These are phyloP conservation scores for Adansonia grandidieri DNA, from an alignment of 441 rosid species.

Conservation along the genomic window DNA sequence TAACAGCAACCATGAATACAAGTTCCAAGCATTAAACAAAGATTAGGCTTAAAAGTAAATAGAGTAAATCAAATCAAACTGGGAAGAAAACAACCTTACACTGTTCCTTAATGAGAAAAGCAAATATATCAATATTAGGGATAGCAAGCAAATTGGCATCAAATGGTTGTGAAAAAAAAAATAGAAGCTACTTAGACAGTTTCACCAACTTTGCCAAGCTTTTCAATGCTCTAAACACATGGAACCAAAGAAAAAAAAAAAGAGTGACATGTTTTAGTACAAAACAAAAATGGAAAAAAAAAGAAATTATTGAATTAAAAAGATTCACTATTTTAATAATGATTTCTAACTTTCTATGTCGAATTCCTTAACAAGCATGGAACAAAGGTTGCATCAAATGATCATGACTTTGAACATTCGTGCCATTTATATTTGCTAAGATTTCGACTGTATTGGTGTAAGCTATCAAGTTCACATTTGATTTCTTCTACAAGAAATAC, in stretches of 20 bases:
- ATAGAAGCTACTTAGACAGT: constrained; percentile 89
- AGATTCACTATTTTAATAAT: constrained; percentile 75
- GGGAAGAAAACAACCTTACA: constrained; percentile 58
- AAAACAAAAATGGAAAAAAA: not conserved
- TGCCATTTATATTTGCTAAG: constrained; percentile 39
- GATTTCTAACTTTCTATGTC: constrained; percentile 71
- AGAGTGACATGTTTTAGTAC: constrained; percentile 5
- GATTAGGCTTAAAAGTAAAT: not conserved
- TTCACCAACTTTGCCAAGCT: constrained; percentile 93
- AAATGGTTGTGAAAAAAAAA: constrained; percentile 83
- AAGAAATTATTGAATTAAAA: not conserved
- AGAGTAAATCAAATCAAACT: not conserved
- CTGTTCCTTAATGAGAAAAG: constrained; percentile 82
- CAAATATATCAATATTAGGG: constrained; percentile 87
- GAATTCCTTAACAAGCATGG: constrained; percentile 70
- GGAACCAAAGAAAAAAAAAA: constrained; percentile 20
- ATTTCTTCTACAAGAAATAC: too few relatives aligned
- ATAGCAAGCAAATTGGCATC: constrained; percentile 94
- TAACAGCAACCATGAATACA: not conserved
- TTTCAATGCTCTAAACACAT: constrained; percentile 64
- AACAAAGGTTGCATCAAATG: constrained; percentile 54
- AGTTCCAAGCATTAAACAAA: constrained; percentile 1
- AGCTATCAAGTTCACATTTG: constrained; percentile 42
- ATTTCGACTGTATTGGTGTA: constrained; percentile 48
- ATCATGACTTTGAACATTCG: constrained; percentile 41